Percentiles rank a stretch among this genome's conserved stretches.
These are phyloP conservation scores for Xylaria venustula DNA, from an alignment of 495 filamentous ascomycete genomes.

Conservation along the genomic window DNA sequence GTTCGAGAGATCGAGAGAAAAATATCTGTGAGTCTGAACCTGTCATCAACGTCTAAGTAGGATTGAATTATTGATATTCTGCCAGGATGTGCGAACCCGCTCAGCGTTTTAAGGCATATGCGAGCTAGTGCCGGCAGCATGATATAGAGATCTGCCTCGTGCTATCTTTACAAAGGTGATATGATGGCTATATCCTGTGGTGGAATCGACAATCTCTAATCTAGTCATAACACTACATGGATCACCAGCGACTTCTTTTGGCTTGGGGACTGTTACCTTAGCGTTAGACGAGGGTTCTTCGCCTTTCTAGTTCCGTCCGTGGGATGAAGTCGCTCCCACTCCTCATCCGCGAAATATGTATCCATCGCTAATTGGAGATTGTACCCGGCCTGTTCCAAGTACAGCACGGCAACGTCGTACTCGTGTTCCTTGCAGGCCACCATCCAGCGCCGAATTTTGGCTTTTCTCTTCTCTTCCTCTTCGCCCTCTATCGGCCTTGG, in stretches of 20 bases:
- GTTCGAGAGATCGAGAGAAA: slow-evolving; percentile 92
- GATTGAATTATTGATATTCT: slow-evolving; percentile 22
- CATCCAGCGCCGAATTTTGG: slow-evolving; percentile 68
- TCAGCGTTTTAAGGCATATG: slow-evolving; percentile 67
- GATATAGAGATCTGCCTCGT: too few relatives aligned
- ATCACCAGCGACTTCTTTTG: not conserved
- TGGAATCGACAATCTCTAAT: not conserved
- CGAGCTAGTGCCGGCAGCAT: slow-evolving; percentile 6
- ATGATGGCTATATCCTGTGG: not conserved
- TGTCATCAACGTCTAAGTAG: too few relatives aligned
- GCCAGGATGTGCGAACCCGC: slow-evolving; percentile 79
- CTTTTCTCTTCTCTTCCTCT: slow-evolving; percentile 64
- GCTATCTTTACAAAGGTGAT: not conserved
- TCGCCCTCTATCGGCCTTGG: slow-evolving; percentile 66
- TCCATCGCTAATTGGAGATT: slow-evolving; percentile 60
- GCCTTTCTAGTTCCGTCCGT: slow-evolving; percentile 39
- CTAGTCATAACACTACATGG: not conserved
- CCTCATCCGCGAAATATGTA: slow-evolving; percentile 63
- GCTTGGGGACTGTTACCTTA: not conserved
- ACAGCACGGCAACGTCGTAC: slow-evolving; percentile 71
- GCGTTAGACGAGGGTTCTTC: slow-evolving; percentile 36
- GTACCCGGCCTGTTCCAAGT: slow-evolving; percentile 64
- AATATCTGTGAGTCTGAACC: slow-evolving; percentile 72
- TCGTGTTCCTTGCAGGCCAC: slow-evolving; percentile 67
- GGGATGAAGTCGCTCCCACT: slow-evolving; percentile 69